These are phyloP conservation scores for Lippia alba DNA, from an alignment of 305 asterid species.

Conservation along the genomic window DNA sequence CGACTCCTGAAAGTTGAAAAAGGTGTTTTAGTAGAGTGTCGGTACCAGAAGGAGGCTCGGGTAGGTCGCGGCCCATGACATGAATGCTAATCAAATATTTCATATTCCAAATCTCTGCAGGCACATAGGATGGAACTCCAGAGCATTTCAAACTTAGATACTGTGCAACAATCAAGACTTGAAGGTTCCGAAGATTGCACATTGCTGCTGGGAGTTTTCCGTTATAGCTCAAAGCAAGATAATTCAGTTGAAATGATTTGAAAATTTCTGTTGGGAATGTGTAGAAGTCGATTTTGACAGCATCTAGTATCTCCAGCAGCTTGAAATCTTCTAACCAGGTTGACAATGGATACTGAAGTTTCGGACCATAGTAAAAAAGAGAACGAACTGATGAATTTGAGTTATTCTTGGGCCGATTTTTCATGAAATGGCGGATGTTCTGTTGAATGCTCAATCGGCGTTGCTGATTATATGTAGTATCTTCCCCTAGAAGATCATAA, in stretches of 20 bases:
- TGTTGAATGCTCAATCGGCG: conserved; percentile 19
- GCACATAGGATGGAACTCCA: not conserved
- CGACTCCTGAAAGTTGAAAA: not conserved
- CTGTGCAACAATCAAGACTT: conserved; percentile 25
- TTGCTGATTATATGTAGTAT: not conserved
- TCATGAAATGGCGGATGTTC: not conserved
- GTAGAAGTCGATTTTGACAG: conserved; percentile 11
- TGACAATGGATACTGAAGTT: not conserved
- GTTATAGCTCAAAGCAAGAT: conserved; percentile 27
- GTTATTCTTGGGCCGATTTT: not conserved
- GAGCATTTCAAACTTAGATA: conserved; percentile 1
- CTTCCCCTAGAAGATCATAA: not conserved
- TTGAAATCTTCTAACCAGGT: conserved; percentile 1
- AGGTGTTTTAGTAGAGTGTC: not conserved
- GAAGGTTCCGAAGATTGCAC: conserved; percentile 24
- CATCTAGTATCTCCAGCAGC: conserved; percentile 34
- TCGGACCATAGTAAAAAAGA: conserved; percentile 7
- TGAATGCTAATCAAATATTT: not conserved
- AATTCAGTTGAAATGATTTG: conserved; percentile 24
- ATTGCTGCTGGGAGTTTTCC: conserved; percentile 21
- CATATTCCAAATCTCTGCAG: not conserved
- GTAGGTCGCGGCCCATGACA: not conserved
- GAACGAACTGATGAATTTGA: conserved; percentile 16
- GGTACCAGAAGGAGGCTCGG: not conserved
- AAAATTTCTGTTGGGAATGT: conserved; percentile 23